Conservation (phyloP, 139 green algal genomes). For the Coelastrella sp. region DNA sequence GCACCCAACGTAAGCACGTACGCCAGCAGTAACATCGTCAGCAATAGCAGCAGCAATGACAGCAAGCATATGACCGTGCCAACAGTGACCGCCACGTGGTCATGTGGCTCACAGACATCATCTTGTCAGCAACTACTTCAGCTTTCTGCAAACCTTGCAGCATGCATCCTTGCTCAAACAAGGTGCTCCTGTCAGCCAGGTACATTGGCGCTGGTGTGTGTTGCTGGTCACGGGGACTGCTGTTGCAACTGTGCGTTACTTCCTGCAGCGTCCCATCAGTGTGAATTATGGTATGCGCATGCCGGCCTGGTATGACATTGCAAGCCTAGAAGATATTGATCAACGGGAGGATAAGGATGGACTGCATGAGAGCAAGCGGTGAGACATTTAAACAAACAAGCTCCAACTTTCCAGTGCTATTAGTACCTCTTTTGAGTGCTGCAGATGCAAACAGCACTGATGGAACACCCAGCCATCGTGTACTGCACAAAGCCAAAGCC, state of each 20-base stretch:
- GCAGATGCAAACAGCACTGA: no score
- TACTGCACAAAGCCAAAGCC: no score
- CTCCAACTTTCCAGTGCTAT: no score
- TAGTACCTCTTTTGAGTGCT: no score
- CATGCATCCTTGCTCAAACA: no score
- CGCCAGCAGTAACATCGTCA: background rate
- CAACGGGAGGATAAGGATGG: slow-evolving; percentile 64
- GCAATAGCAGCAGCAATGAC: background rate
- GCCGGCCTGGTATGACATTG: slow-evolving; percentile 75
- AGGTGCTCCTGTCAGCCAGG: background rate
- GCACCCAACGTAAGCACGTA: slow-evolving; percentile 50
- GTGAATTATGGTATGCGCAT: slow-evolving; percentile 76
- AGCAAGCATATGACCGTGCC: background rate
- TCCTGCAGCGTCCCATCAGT: slow-evolving; percentile 63
- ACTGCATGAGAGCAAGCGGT: slow-evolving; percentile 68
- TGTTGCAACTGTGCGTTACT: background rate
- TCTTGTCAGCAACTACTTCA: no score
- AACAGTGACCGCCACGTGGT: background rate
- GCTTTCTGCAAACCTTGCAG: no score
- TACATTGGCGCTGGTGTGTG: background rate
- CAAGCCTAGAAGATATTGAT: slow-evolving; percentile 66
- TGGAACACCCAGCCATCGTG: no score
- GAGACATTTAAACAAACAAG: background rate
- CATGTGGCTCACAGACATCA: background rate
- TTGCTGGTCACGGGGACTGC: background rate